These are phyloP conservation scores for Dothiorella sarmentorum DNA, from an alignment of 2,329 filamentous ascomycete species.

Conservation along the genomic window DNA sequence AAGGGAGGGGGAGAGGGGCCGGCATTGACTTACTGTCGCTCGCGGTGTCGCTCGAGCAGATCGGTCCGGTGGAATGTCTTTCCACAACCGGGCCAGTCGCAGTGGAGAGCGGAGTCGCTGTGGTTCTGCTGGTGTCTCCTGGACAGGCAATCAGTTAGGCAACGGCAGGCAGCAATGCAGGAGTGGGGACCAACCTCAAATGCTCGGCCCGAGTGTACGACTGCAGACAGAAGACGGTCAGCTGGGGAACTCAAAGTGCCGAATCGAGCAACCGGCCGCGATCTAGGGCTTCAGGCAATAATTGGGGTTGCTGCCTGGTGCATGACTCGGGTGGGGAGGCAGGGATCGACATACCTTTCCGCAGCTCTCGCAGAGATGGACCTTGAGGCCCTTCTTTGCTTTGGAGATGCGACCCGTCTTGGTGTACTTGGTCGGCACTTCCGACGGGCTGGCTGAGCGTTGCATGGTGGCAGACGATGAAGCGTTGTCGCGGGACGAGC, in stretches of 20 bases:
- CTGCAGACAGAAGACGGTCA: slow-evolving; percentile 25
- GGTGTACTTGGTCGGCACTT: slow-evolving; percentile 36
- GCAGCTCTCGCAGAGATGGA: slow-evolving; percentile 45
- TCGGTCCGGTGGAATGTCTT: slow-evolving; percentile 45
- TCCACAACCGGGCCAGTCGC: slow-evolving; percentile 40
- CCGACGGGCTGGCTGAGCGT: slow-evolving; percentile 32
- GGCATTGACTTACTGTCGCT: slow-evolving; percentile 40
- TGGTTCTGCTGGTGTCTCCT: slow-evolving; percentile 49
- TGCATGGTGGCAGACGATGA: slow-evolving; percentile 26
- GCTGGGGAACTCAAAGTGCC: not conserved
- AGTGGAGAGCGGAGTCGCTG: slow-evolving; percentile 39
- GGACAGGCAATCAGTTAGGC: slow-evolving; percentile 5
- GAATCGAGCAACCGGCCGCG: not conserved
- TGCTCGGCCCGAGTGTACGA: slow-evolving; percentile 49
- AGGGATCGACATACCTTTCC: slow-evolving; percentile 40
- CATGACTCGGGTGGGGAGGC: not conserved
- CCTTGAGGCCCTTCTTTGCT: slow-evolving; percentile 46
- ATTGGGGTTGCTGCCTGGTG: not conserved
- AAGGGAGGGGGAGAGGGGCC: not conserved
- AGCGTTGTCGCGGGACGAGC: slow-evolving; percentile 28
- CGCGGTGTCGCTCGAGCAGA: slow-evolving; percentile 44
- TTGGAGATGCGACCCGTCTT: slow-evolving; percentile 47
- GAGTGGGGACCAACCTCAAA: slow-evolving; percentile 34
- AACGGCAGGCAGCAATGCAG: not conserved
- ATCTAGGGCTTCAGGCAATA: not conserved